Evolutionary conservation across 345 rosid genomes (phyloP).

Genomic region (Litchi chinensis): DNA sequence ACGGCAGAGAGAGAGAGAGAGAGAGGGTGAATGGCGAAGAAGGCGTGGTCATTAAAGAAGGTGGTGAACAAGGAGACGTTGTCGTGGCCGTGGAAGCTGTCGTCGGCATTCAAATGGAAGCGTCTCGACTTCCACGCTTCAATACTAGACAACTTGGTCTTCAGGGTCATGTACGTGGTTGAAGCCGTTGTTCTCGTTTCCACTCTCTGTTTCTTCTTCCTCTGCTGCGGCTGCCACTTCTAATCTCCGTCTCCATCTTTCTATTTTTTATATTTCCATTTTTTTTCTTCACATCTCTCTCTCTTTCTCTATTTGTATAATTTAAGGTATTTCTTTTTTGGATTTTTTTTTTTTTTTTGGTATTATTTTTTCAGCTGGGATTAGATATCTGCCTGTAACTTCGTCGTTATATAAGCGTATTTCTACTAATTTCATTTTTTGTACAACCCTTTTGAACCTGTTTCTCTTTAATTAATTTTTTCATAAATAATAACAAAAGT

Average conservation of each 20-base stretch:
- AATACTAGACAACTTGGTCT: slow-evolving; percentile 50
- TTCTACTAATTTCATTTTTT: too few species aligned
- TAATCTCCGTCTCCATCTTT: slow-evolving; percentile 20
- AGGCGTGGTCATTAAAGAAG: slow-evolving; percentile 31
- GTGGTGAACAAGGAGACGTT: slow-evolving; percentile 32
- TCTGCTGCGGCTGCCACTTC: slow-evolving; percentile 73
- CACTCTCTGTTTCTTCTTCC: slow-evolving; percentile 73
- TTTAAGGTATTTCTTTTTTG: too few species aligned
- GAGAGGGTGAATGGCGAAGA: slow-evolving; percentile 19
- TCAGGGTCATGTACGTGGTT: slow-evolving; percentile 52
- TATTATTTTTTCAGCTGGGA: too few species aligned
- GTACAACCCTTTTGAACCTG: too few species aligned
- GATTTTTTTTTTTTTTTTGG: background rate
- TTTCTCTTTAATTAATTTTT: too few species aligned
- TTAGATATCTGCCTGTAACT: too few species aligned
- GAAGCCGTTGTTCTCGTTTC: slow-evolving; percentile 69
- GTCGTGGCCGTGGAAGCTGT: slow-evolving; percentile 23
- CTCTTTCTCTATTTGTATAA: background rate
- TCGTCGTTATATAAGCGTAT: too few species aligned
- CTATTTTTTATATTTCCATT: background rate
- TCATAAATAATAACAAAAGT: too few species aligned
- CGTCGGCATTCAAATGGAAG: slow-evolving; percentile 33
- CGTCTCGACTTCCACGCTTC: slow-evolving; percentile 31
- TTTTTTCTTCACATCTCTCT: background rate
- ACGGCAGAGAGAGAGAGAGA: background rate